Evolutionary conservation across 192 early-diverging fungal genomes (phyloP), one percentile per base, ranked within the genome.

Genomic region (Coemansia sp.): DNA sequence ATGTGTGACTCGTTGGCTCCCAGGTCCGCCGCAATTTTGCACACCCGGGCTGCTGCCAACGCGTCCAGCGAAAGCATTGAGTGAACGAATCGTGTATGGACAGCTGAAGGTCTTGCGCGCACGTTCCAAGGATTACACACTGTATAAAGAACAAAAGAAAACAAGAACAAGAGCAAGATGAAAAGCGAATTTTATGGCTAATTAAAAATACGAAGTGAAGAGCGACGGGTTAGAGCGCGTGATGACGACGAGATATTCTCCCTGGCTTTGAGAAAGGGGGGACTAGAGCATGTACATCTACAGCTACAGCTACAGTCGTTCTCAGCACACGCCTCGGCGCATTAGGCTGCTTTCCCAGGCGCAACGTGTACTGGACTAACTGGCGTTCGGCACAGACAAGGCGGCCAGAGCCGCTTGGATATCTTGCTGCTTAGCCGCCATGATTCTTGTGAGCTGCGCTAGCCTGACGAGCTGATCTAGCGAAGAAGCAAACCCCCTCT

Each of bases 1-100:
- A 64, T 60, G 32, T 42, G 60, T 13, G 37, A 17, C 33, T 75
- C 60, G n/a, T 63, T 54, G 11, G 42, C 33, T 21, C 51, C 29
- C 25, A 75, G 56, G 60, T 56, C 60, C 0, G 58, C 34, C 15
- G 65, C 71, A 17, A 75, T 75, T 51, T 50, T 48, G 53, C 71
- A 53, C 32, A 75, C 71, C 51, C 35, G 51, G 25, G 64, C 56
- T 8, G 70, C 70, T 11, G 64, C 60, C 31, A 46, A 52, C 8
- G 55, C 18, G 51, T 63, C 60, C 23, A 59, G 32, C 56, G 17
- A 25, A 37, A 33, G 18, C 63, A 65, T 65, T 38, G 5, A 29
- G 25, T 3, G 8, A 7, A 9, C 5, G 27, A 26, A 27, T 17
- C 25, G 23, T 3, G 8, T 13, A 9, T 8, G 27, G 23, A 27